Evolutionary conservation across 2,329 filamentous ascomycete genomes (phyloP).

Genomic region (Cladosporium sp.): DNA sequence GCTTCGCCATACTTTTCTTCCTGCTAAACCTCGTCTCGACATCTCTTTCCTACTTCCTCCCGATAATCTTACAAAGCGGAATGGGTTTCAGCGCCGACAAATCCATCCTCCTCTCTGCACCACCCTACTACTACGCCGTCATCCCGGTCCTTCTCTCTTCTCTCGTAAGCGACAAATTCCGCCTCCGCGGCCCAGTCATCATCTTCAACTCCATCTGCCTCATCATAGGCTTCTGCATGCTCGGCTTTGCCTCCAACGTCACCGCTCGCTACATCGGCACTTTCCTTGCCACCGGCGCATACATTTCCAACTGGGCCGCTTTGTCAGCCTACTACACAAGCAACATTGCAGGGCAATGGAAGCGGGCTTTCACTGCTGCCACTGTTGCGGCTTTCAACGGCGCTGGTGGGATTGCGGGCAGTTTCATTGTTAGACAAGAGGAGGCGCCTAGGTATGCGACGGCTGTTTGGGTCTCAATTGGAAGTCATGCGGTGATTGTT

Average conservation of each 20-base stretch:
- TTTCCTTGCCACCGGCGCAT: conserved; percentile 62
- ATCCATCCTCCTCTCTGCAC: conserved; percentile 58
- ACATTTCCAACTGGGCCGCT: conserved; percentile 65
- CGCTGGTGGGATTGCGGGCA: conserved; percentile 60
- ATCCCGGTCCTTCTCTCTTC: conserved; percentile 61
- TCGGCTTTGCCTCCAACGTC: conserved; percentile 57
- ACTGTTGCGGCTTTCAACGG: conserved; percentile 56
- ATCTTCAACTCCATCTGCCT: conserved; percentile 59
- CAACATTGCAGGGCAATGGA: conserved; percentile 61
- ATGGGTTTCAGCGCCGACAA: conserved; percentile 41
- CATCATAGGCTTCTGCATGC: conserved; percentile 60
- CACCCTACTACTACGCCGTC: conserved; percentile 64
- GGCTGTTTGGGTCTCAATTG: conserved; percentile 64
- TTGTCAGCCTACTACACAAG: conserved; percentile 60
- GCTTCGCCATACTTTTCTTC: conserved; percentile 61
- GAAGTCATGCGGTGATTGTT: conserved; percentile 32
- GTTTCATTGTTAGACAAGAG: conserved; percentile 57
- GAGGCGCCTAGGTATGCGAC: conserved; percentile 61
- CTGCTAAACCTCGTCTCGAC: conserved; percentile 63
- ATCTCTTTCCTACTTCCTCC: conserved; percentile 60
- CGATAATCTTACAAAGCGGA: conserved; percentile 40
- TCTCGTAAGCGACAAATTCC: conserved; percentile 56
- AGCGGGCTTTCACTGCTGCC: conserved; percentile 57
- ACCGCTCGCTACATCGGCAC: conserved; percentile 61
- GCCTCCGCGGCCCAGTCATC: conserved; percentile 59